Conservation (phyloP, 129 eudicot genomes). For the Flaveria trinervia region DNA sequence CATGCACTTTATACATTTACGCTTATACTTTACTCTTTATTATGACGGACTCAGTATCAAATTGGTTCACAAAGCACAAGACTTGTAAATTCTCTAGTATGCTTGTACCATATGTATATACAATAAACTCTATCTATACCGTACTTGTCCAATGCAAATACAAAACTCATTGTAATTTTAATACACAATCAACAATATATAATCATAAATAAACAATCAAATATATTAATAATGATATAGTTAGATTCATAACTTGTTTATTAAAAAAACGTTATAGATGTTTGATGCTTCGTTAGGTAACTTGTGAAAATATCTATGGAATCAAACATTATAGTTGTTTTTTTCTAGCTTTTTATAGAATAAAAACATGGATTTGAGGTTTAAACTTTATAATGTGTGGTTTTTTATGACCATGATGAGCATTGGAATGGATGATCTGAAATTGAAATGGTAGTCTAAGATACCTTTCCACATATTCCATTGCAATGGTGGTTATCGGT, state of each 20-base stretch:
- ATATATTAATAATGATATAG: too few relatives aligned
- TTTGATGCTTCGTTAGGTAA: neutral
- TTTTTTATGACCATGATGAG: neutral
- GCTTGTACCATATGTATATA: too few relatives aligned
- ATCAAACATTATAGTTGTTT: neutral
- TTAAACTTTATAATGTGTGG: constrained; percentile 18
- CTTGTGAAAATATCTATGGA: neutral
- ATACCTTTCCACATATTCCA: constrained; percentile 42
- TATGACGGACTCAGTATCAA: too few relatives aligned
- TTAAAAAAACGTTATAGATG: neutral
- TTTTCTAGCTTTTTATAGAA: neutral
- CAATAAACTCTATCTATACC: too few relatives aligned
- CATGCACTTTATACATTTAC: too few relatives aligned
- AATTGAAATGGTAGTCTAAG: constrained; percentile 36
- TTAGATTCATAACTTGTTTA: neutral
- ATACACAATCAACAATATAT: too few relatives aligned
- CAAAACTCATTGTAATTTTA: too few relatives aligned
- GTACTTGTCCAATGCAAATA: too few relatives aligned
- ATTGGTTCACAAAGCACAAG: too few relatives aligned
- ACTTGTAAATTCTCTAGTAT: too few relatives aligned
- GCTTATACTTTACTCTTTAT: too few relatives aligned
- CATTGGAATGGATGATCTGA: constrained; percentile 33
- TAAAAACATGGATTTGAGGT: constrained; percentile 8
- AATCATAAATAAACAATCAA: too few relatives aligned
- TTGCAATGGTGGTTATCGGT: constrained; percentile 40